These are phyloP conservation scores for Malus sieversii DNA, from an alignment of 306 rosid genomes.

Conservation along the genomic window DNA sequence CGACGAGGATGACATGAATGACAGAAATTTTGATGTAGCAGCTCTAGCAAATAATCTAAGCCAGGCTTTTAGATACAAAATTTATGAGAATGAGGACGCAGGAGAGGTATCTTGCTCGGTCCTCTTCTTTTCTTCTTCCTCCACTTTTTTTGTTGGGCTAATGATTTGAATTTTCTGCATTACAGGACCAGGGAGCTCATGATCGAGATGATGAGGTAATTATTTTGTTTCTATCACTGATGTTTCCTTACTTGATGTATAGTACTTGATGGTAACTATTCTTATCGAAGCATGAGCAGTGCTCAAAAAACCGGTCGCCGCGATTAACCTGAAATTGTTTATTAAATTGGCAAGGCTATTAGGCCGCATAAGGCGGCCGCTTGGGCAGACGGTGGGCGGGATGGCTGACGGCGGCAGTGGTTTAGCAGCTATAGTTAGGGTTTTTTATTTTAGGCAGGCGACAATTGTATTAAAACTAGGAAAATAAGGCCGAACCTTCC, in stretches of 20 bases:
- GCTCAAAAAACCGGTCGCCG: no score
- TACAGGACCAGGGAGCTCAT: constrained; percentile 67
- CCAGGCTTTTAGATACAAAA: constrained; percentile 87
- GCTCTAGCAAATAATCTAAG: constrained; percentile 90
- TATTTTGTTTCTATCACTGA: constrained; percentile 2
- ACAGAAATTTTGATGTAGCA: constrained; percentile 87
- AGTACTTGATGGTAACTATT: not conserved
- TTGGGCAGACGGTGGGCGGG: no score
- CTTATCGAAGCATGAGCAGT: not conserved
- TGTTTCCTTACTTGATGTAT: constrained; percentile 10
- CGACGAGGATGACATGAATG: constrained; percentile 86
- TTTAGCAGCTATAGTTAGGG: no score
- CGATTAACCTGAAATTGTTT: no score
- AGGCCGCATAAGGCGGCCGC: no score
- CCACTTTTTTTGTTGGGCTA: constrained; percentile 4
- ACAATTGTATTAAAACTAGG: no score
- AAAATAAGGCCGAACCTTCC: no score
- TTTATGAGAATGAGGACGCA: constrained; percentile 86
- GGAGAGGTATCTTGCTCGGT: constrained; percentile 57
- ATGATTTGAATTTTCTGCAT: constrained; percentile 25
- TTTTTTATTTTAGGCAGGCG: no score
- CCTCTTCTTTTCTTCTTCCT: not conserved
- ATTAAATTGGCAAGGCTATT: no score
- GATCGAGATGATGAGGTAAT: constrained; percentile 92
- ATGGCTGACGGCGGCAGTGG: no score